These are phyloP conservation scores for Ilyonectria sp. DNA, from an alignment of 2,329 filamentous ascomycete species.

Conservation along the genomic window DNA sequence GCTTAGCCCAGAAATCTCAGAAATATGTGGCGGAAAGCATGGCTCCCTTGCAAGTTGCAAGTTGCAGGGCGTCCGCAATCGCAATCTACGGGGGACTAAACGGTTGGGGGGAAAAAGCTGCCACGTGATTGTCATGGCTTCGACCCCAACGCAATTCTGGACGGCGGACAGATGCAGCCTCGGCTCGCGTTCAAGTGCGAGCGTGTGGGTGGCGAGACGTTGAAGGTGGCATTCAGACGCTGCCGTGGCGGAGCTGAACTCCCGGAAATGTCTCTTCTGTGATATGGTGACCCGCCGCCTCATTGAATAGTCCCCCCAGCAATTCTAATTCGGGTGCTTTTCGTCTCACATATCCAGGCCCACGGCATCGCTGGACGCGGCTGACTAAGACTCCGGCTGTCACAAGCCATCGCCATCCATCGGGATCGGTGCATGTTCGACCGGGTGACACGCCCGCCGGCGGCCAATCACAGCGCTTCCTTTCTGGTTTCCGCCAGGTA, in stretches of 20 bases:
- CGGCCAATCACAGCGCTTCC: constrained; percentile 37
- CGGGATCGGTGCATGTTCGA: constrained; percentile 10
- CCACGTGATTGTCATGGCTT: constrained; percentile 37
- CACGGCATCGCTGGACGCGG: constrained; percentile 5
- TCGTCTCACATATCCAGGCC: constrained; percentile 2
- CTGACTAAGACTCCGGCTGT: constrained; percentile 42
- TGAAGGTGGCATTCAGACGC: neutral
- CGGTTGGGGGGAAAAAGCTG: constrained; percentile 33
- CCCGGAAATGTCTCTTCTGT: constrained; percentile 23
- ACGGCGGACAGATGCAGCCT: constrained; percentile 7
- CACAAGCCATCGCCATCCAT: constrained; percentile 42
- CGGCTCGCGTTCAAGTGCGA: neutral
- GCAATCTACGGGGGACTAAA: constrained; percentile 19
- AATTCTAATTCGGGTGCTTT: neutral
- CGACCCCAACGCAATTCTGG: constrained; percentile 34
- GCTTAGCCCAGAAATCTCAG: neutral
- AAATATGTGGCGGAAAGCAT: constrained; percentile 2
- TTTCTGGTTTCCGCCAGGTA: constrained; percentile 7
- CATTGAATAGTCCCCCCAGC: neutral
- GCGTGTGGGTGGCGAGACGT: neutral
- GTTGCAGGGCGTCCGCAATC: neutral
- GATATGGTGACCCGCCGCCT: constrained; percentile 6
- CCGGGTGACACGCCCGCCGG: constrained; percentile 36
- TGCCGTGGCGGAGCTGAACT: neutral
- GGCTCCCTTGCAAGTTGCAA: neutral